Conservation (phyloP, 805 yeast genomes). For the Maudiozyma saulgeensis region DNA sequence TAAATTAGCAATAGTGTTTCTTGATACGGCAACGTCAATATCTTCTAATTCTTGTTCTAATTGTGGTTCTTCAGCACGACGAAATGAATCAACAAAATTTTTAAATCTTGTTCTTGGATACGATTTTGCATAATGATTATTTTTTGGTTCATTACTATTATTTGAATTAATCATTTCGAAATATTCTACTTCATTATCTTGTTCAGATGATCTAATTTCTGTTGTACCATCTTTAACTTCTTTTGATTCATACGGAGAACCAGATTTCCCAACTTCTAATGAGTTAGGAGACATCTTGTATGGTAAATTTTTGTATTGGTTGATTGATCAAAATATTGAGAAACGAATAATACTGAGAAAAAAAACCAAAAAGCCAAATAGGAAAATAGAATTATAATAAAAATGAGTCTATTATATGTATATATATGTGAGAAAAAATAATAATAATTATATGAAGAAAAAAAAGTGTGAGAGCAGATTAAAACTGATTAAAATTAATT, state of each 20-base stretch:
- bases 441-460: neutral
- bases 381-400: no score
- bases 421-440: no score
- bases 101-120: conserved; percentile 1
- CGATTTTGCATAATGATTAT: neutral
- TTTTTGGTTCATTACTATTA: neutral
- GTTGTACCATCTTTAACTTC: conserved; percentile 5
- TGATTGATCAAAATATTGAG: no score
- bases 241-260: conserved; percentile 4
- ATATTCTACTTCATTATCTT: conserved; percentile 21
- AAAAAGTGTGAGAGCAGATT: neutral
- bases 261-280: conserved; percentile 3
- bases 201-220: conserved; percentile 12
- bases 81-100: conserved; percentile 16
- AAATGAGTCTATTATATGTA: no score
- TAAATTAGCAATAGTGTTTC: neutral
- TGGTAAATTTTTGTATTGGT: no score
- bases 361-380: no score
- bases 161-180: conserved; percentile 8
- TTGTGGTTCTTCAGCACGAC: conserved; percentile 11
- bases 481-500: no score
- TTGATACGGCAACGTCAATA: conserved; percentile 2
- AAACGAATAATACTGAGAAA: no score
- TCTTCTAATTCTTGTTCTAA: neutral
- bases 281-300: neutral